These are phyloP conservation scores for Lipomyces anomalus DNA, from an alignment of 805 yeast species.

Conservation along the genomic window DNA sequence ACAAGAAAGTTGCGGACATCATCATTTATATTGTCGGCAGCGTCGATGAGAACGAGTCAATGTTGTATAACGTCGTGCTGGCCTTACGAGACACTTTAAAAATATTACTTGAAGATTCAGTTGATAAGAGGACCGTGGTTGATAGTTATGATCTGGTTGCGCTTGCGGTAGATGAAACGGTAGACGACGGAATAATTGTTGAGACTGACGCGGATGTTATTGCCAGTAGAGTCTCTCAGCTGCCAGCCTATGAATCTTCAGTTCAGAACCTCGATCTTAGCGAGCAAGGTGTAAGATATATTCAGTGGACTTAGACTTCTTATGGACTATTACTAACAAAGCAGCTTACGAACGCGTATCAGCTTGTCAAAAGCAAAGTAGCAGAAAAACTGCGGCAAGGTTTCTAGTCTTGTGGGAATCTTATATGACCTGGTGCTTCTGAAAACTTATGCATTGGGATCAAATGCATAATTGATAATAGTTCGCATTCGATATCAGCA, in stretches of 20 bases:
- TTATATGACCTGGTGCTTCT: no score
- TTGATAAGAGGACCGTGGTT: constrained; percentile 72
- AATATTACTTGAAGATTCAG: constrained; percentile 56
- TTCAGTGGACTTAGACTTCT: constrained; percentile 3
- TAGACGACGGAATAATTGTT: constrained; percentile 82
- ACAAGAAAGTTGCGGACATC: constrained; percentile 76
- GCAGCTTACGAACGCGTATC: constrained; percentile 23
- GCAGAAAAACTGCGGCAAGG: constrained; percentile 25
- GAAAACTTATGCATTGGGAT: no score
- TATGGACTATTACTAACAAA: constrained; percentile 2
- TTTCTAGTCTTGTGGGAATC: no score
- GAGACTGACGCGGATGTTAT: constrained; percentile 85
- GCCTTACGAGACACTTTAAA: constrained; percentile 80
- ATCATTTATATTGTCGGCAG: constrained; percentile 66
- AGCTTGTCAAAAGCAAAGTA: constrained; percentile 20
- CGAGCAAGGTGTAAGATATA: constrained; percentile 42
- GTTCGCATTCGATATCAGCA: no score
- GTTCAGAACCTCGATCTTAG: constrained; percentile 36
- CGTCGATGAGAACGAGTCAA: constrained; percentile 76
- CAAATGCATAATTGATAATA: no score
- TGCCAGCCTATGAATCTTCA: constrained; percentile 63
- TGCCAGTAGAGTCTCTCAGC: constrained; percentile 84
- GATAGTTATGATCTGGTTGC: constrained; percentile 82
- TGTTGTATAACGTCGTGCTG: constrained; percentile 66
- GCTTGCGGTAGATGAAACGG: constrained; percentile 82